Evolutionary conservation across 2,329 filamentous ascomycete species (phyloP), one percentile per base, ranked within the genome.

Genomic region (Lasiodiplodia gonubiensis): DNA sequence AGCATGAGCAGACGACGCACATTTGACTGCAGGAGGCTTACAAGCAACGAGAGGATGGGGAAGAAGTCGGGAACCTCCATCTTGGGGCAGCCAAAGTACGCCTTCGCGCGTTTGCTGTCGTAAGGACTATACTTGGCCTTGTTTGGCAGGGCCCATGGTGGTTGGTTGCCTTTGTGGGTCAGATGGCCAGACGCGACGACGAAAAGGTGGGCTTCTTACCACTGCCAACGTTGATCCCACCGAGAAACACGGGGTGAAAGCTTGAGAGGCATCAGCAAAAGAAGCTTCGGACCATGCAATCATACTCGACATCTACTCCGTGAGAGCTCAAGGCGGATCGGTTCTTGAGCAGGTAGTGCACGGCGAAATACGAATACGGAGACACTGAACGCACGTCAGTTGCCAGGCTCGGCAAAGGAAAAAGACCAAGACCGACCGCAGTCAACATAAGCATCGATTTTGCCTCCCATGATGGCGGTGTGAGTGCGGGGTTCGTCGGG

Each of bases 171-270:
- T 87, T 60, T 37, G 37, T 3, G 2, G 33, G 37, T 61, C 37
- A 61, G 33, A 42, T 14, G 16, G 42, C 30, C 21, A 4, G 7
- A 16, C 11, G 35, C 39, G n/a, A 30, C 27, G 14, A 27, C n/a
- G 52, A 21, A 33, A 53, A 52, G 33, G 64, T 64, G 66, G 68
- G 23, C 37, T 37, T 21, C 65, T 70, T 74, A 80, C 80, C 76
- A 70, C 78, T 79, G 33, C 78, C 79, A 49, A 78, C 77, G 70
- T 81, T 82, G 68, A 82, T 80, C 8, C 80, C 80, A 23, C 79
- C 79, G 25, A 94, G 83, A 74, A 94, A 89, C 63, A 93, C 84
- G 16, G 92, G 92, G 70, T 90, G 84, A 72, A 91, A 86, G 61
- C 90, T 92, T 70, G 30, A 4, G 14, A 16, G 25, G 2, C 6